phyloP scores from a whole-genome alignment of 495 filamentous ascomycete species.

The Stereocaulon alpinum region DNA sequence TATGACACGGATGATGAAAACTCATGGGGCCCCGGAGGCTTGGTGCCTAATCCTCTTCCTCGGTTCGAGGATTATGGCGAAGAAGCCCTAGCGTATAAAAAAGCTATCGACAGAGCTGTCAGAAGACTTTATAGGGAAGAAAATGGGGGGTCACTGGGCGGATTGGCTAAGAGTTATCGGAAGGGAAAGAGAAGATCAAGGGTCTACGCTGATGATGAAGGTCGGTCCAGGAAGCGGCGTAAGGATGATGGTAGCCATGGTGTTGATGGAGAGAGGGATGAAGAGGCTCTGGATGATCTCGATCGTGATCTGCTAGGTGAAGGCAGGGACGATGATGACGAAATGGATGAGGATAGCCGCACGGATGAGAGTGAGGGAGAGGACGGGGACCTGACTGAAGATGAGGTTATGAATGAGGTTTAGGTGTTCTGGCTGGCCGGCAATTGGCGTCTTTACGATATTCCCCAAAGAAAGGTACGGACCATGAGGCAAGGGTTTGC shows the following conservation, averaged over 20 bases:
- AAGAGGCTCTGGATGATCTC: conserved; percentile 40
- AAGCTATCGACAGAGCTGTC: conserved; percentile 55
- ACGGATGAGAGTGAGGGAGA: conserved; percentile 30
- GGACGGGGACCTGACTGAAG: conserved; percentile 35
- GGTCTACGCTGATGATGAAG: conserved; percentile 23
- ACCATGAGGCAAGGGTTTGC: neutral
- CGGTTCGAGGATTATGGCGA: conserved; percentile 71
- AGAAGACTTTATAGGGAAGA: conserved; percentile 53
- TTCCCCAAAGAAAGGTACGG: neutral
- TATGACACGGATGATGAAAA: conserved; percentile 75
- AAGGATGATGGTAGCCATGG: conserved; percentile 2
- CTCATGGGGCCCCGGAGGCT: conserved; percentile 52
- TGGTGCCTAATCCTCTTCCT: conserved; percentile 50
- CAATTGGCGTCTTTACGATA: neutral
- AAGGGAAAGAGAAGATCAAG: conserved; percentile 23
- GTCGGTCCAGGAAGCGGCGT: neutral
- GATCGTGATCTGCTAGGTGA: conserved; percentile 44
- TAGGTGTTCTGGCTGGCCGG: conserved; percentile 1
- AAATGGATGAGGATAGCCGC: conserved; percentile 28
- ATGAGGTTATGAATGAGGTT: conserved; percentile 20
- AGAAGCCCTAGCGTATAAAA: conserved; percentile 59
- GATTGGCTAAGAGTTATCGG: conserved; percentile 26
- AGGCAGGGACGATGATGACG: conserved; percentile 36
- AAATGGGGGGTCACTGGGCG: conserved; percentile 10
- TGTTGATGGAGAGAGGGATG: conserved; percentile 28